phyloP scores from a whole-genome alignment of 192 early-diverging fungal species.

The Piromyces sp. region DNA sequence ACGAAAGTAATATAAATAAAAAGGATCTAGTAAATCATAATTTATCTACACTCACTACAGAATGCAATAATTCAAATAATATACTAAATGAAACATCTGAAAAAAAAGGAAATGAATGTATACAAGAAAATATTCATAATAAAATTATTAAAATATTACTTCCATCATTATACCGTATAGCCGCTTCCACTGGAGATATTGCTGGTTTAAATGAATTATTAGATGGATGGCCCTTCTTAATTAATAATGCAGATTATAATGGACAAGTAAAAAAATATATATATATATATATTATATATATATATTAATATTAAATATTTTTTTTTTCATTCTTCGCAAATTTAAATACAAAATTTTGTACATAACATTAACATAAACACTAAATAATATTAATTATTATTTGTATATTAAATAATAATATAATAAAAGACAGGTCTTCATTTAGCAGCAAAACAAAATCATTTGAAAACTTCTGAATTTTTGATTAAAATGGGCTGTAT shows the following conservation, averaged over 20 bases:
- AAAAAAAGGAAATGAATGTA: background rate
- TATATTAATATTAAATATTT: no score
- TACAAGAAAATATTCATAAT: background rate
- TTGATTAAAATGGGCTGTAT: slow-evolving; percentile 68
- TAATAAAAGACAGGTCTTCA: slow-evolving; percentile 65
- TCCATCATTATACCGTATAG: slow-evolving; percentile 6
- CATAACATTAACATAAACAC: no score
- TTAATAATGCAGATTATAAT: slow-evolving; percentile 10
- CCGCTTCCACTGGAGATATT: slow-evolving; percentile 2
- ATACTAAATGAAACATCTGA: background rate
- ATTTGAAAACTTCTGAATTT: slow-evolving; percentile 53
- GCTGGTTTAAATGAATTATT: background rate
- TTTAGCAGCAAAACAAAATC: slow-evolving; percentile 61
- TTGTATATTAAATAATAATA: slow-evolving; percentile 1
- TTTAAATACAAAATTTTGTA: no score
- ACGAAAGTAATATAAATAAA: background rate
- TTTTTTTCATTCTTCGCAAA: no score
- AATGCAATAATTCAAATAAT: no score
- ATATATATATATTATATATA: no score
- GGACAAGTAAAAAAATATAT: background rate
- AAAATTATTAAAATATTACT: background rate
- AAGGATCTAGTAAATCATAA: no score
- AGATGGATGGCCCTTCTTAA: background rate
- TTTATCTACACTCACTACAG: no score
- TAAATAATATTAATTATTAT: no score